Evolutionary conservation across 2,329 filamentous ascomycete species (phyloP), one percentile per base, ranked within the genome.

Genomic region (Rosellinia necatrix): DNA sequence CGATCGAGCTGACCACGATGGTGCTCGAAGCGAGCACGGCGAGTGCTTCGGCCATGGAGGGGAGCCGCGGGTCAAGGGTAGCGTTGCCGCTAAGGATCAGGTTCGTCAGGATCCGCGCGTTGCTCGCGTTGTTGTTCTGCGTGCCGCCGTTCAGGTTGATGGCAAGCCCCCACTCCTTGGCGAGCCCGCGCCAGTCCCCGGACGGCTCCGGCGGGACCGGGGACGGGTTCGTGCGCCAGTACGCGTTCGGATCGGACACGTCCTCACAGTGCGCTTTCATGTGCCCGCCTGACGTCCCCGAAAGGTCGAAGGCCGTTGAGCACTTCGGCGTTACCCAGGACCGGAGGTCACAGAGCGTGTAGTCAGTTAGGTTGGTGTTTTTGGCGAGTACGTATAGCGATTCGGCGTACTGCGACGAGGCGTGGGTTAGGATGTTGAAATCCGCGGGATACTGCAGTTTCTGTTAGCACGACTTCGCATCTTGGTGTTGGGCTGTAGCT

Each of bases 1-100:
- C 78, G 7, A 82, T 72, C 2, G 84, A 74, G 7, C 82, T 79
- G 38, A 86, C 76, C 7, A 92, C 78, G 0, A 92, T 70, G 0
- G 88, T 90, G 30, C 82, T 86, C 3, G 84, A 83, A 0, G 83
- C 81, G 64, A 92, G 79, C 0, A 91, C 88, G 0, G 89, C 88
- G 0, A 94, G 69, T 0, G 87, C 86, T 71, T 94, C 90, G 0
- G 84, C 86, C n/a, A 90, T 78, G 2, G 86, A 90, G 0, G 90
- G 90, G 0, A 87, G 70, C 0, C 71, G 66, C 0, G 76, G 70
- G 29, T 80, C 74, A 0, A 90, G 76, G 0, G 54, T 48, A n/a
- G n/a, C 0, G 73, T 69, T 3, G 68, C 25, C 0, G 50, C 46
- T 0, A n/a, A 82, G 76, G 4, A 83, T 77, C 10, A 83, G 71